These are phyloP conservation scores for Pseudozyma tsukubaensis DNA, from an alignment of 1,284 basidiomycete genomes.

Conservation along the genomic window DNA sequence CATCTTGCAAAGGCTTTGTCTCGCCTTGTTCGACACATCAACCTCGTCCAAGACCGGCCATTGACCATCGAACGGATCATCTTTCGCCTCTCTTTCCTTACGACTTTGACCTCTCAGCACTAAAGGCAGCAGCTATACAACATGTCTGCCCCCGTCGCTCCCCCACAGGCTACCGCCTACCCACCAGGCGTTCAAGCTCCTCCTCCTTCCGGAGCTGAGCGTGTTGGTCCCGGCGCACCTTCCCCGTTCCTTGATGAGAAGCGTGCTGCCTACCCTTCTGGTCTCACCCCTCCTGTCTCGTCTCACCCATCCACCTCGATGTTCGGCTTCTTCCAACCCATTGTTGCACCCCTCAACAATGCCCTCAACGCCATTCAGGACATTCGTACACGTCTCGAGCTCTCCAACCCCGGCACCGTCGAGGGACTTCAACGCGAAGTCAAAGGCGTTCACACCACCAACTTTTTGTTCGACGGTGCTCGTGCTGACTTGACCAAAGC, in stretches of 20 bases:
- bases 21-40: too few relatives aligned
- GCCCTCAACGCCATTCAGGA: constrained; percentile 45
- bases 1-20: too few relatives aligned
- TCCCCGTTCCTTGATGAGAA: constrained; percentile 51
- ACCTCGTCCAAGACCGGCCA: too few relatives aligned
- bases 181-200: constrained; percentile 44
- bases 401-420: constrained; percentile 66
- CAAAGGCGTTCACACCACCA: constrained; percentile 84
- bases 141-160: constrained; percentile 42
- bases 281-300: constrained; percentile 44
- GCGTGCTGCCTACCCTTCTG: constrained; percentile 40
- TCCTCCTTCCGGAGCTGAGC: constrained; percentile 47
- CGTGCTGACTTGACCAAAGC: constrained; percentile 95
- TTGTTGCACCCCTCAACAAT: constrained; percentile 54
- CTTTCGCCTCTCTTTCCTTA: not conserved
- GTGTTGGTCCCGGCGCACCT: constrained; percentile 32
- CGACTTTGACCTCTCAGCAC: not conserved
- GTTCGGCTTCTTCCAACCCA: constrained; percentile 55
- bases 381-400: constrained; percentile 54
- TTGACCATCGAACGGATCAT: too few relatives aligned
- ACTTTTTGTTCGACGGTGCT: constrained; percentile 96
- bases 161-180: constrained; percentile 45
- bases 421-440: constrained; percentile 65
- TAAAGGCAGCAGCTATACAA: not conserved
- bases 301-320: constrained; percentile 44